Conservation (phyloP, 345 rosid species). For the Psidium guajava region DNA sequence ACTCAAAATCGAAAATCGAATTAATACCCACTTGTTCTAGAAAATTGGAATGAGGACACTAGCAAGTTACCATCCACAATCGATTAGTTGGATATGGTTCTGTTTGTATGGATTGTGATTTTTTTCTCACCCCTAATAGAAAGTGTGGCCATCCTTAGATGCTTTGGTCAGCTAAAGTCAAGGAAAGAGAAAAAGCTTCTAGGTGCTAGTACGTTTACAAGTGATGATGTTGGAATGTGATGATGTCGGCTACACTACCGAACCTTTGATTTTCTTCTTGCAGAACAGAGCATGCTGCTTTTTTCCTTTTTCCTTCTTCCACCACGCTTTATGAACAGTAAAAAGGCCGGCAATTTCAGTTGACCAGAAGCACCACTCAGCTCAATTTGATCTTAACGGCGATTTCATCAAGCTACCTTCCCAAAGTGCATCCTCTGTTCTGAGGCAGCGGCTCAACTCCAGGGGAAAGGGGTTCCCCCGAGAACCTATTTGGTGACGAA, state of each 20-base stretch:
- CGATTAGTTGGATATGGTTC: too few species aligned
- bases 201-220: not conserved
- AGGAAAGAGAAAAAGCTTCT: not conserved
- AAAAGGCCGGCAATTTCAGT: not conserved
- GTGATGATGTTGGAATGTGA: not conserved
- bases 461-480: not conserved
- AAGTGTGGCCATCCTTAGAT: not conserved
- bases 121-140: not conserved
- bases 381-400: not conserved
- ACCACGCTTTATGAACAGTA: not conserved
- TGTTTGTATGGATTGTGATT: too few species aligned
- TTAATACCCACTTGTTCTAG: too few species aligned
- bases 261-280: not conserved
- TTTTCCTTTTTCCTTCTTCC: not conserved
- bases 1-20: too few species aligned
- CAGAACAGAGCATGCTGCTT: not conserved
- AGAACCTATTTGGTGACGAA: not conserved
- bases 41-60: too few species aligned
- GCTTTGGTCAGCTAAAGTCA: not conserved
- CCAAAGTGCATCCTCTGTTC: not conserved
- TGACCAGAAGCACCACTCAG: not conserved
- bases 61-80: too few species aligned
- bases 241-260: not conserved
- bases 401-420: not conserved
- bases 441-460: not conserved